Base-by-base conservation (phyloP, 805 yeast species). In the Zygotorulaspora chibaensis region DNA sequence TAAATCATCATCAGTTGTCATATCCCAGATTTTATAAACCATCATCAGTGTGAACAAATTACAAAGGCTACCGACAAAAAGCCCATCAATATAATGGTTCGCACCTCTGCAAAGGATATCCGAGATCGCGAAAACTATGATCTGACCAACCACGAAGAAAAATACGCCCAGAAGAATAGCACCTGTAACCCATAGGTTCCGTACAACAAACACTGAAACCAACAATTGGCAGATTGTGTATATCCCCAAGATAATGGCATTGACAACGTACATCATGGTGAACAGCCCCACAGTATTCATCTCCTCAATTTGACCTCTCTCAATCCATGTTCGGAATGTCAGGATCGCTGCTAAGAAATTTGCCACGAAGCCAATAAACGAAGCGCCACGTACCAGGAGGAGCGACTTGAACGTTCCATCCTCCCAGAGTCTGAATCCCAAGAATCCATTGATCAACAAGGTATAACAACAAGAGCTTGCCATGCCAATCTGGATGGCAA, bases 11-110 rank as follows among this genome's bases (percentile, higher is more conserved):
- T 83, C 81, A 10, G 98, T 93, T 42, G 91, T 83, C 77, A 90
- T 88, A 60, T 90, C 97, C 96, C 98, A 91, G 56, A 81, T 87
- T 68, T 93, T 90, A 72, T 89, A 91, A 42, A 91, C 74, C 98
- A 93, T 91, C 96, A 93, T 89, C 45, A 85, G 69, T 3, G 95
- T 76, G 58, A 88, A 84, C 40, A 88, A 62, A 61, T 87, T 87
- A 61, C 96, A 79, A 29, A 88, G 58, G 20, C 93, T 77, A 27
- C 88, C 93, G 59, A 90, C 87, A 59, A 91, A 84, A 26, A 88
- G 66, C 1, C 98, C 98, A 61, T 91, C 99, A 17, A 88, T 74
- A 63, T 91, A 93, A 66, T 93, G 99, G 31, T 83, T 79, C 38
- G 84, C 78, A 16, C 80, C 75, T 29, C 69, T 67, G 67, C 99